These are phyloP conservation scores for Cyberlindnera misumaiensis DNA, from an alignment of 805 yeast species.

Conservation along the genomic window DNA sequence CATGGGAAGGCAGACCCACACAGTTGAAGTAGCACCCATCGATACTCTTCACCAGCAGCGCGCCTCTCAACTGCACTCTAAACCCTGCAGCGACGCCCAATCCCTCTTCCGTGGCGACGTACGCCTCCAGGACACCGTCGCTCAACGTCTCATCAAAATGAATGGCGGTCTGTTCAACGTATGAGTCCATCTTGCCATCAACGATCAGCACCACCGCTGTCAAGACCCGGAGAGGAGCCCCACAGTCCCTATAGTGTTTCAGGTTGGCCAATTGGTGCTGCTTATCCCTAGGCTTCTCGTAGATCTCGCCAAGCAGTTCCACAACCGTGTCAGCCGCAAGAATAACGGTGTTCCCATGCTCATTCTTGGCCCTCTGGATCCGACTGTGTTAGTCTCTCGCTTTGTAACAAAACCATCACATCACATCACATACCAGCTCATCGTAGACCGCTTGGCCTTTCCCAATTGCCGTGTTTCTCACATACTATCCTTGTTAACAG, in stretches of 20 bases:
- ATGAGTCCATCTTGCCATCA: conserved; percentile 18
- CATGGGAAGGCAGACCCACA: conserved; percentile 76
- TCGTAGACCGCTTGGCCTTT: conserved; percentile 62
- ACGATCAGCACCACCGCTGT: conserved; percentile 47
- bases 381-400: conserved; percentile 1
- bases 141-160: conserved; percentile 38
- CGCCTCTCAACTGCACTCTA: conserved; percentile 70
- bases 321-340: conserved; percentile 81
- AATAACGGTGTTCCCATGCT: conserved; percentile 22
- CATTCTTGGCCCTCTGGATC: conserved; percentile 4
- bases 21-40: conserved; percentile 82
- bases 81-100: conserved; percentile 88
- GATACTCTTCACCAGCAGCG: conserved; percentile 52
- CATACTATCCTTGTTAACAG: conserved; percentile 40
- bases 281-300: conserved; percentile 72
- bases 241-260: conserved; percentile 37
- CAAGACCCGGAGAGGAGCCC: conserved; percentile 39
- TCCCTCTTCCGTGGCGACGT: conserved; percentile 71
- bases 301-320: conserved; percentile 48
- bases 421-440: conserved; percentile 22
- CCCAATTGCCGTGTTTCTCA: conserved; percentile 55
- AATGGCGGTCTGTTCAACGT: conserved; percentile 36
- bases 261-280: conserved; percentile 45
- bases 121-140: conserved; percentile 50
- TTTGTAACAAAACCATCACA: too few relatives aligned